Conservation (phyloP, 371 early-diverging fungal species). For the Zopfochytrium polystomum region DNA sequence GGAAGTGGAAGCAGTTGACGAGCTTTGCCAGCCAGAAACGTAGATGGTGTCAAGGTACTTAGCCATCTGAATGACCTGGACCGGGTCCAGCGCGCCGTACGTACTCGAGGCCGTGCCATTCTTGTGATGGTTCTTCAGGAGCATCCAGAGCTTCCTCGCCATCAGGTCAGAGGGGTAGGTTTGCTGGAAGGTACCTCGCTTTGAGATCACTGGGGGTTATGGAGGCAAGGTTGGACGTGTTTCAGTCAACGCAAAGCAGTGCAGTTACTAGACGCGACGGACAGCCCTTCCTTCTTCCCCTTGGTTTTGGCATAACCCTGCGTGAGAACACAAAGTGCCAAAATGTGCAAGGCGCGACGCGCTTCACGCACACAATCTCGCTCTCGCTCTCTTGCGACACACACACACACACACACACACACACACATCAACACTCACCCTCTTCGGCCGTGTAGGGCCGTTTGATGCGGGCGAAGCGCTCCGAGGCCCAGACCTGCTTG, state of each 20-base stretch:
- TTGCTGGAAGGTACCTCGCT: slow-evolving; percentile 78
- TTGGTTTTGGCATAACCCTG: no score
- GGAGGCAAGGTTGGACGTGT: no score
- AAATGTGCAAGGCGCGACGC: no score
- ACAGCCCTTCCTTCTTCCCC: no score
- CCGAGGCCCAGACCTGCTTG: slow-evolving; percentile 82
- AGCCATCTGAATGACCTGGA: slow-evolving; percentile 96
- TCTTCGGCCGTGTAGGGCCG: slow-evolving; percentile 90
- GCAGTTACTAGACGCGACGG: no score
- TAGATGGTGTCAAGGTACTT: slow-evolving; percentile 96
- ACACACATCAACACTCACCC: slow-evolving; percentile 35
- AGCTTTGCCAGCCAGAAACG: slow-evolving; percentile 97
- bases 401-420: no score
- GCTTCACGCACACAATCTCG: no score
- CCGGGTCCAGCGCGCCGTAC: slow-evolving; percentile 91
- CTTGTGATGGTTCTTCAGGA: slow-evolving; percentile 75
- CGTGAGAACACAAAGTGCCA: no score
- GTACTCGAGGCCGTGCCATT: slow-evolving; percentile 83
- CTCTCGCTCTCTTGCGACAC: no score
- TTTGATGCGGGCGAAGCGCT: slow-evolving; percentile 77
- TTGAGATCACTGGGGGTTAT: slow-evolving; percentile 73
- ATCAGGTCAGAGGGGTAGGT: slow-evolving; percentile 78
- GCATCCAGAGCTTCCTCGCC: slow-evolving; percentile 91
- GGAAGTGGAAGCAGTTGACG: slow-evolving; percentile 92
- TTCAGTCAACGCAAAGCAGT: no score